Conservation (phyloP, 805 yeast genomes). For the Suhomyces xylopsoci region DNA sequence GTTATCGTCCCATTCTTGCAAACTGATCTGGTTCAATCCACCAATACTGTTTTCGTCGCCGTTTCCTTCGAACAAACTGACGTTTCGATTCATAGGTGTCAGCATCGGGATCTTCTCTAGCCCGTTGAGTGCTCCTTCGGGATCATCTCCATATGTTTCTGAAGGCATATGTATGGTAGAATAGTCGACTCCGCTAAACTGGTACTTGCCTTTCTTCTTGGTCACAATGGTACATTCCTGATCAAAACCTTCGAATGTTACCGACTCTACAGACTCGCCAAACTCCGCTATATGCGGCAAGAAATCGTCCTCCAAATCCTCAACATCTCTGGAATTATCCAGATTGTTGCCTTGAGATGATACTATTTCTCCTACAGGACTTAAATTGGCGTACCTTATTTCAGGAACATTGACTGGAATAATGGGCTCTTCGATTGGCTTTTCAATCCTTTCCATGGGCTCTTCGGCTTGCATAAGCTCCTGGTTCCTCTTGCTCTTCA, state of each 20-base stretch:
- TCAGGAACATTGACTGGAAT: background rate
- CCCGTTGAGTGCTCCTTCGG: slow-evolving; percentile 14
- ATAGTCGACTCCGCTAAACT: slow-evolving; percentile 1
- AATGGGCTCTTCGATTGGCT: background rate
- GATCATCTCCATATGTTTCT: background rate
- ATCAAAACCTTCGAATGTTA: slow-evolving; percentile 23
- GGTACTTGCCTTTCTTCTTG: slow-evolving; percentile 7
- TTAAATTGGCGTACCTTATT: background rate
- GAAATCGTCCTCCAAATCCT: slow-evolving; percentile 2
- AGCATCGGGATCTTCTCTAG: slow-evolving; percentile 26
- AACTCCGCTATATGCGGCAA: slow-evolving; percentile 24
- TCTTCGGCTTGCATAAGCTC: background rate
- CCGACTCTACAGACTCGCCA: slow-evolving; percentile 18
- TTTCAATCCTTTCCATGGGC: background rate
- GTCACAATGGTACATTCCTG: slow-evolving; percentile 12
- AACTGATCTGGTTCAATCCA: slow-evolving; percentile 19
- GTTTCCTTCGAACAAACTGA: background rate
- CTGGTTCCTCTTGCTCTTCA: slow-evolving; percentile 21
- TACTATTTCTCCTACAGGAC: slow-evolving; percentile 10
- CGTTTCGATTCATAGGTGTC: background rate
- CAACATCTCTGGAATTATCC: slow-evolving; percentile 3
- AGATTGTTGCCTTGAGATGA: background rate
- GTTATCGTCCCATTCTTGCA: slow-evolving; percentile 32
- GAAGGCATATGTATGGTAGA: background rate
- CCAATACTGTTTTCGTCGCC: background rate